Percentiles rank a stretch among this genome's conserved stretches.
Conservation (phyloP, 352 stramenopile genomes). For the Globisporangium nunn region DNA sequence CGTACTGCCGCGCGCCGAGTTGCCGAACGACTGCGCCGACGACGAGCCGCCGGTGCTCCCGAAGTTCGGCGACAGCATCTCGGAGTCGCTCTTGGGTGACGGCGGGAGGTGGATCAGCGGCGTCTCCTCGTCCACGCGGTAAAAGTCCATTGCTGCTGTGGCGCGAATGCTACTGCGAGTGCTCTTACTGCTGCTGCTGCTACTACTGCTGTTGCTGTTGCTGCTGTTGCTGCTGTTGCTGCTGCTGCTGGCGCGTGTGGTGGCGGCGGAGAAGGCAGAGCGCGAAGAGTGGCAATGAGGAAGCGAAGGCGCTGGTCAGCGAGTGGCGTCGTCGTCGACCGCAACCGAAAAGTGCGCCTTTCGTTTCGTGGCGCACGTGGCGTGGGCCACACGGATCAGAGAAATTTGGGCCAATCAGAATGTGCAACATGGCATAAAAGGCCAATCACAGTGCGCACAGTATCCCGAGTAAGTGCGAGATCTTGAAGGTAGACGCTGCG, state of each 20-base stretch:
- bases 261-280: too few relatives aligned
- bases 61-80: slow-evolving; percentile 11
- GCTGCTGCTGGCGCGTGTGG: neutral
- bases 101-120: slow-evolving; percentile 22
- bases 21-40: slow-evolving; percentile 12
- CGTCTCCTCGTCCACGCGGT: slow-evolving; percentile 34
- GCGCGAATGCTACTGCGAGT: neutral
- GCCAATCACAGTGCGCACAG: too few relatives aligned
- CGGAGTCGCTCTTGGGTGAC: slow-evolving; percentile 27
- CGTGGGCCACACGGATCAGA: too few relatives aligned
- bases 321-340: too few relatives aligned
- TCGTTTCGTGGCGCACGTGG: too few relatives aligned
- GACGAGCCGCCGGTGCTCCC: slow-evolving; percentile 10
- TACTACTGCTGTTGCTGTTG: neutral
- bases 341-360: too few relatives aligned
- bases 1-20: slow-evolving; percentile 9
- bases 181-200: neutral
- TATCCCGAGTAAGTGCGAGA: too few relatives aligned
- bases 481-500: too few relatives aligned
- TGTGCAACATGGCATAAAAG: too few relatives aligned
- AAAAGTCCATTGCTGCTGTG: slow-evolving; percentile 32
- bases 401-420: too few relatives aligned
- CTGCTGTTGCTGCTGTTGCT: neutral
- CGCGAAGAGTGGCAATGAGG: too few relatives aligned
- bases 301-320: too few relatives aligned